Evolutionary conservation across 2,329 filamentous ascomycete species (phyloP).

Genomic region (Falciphora oryzae): DNA sequence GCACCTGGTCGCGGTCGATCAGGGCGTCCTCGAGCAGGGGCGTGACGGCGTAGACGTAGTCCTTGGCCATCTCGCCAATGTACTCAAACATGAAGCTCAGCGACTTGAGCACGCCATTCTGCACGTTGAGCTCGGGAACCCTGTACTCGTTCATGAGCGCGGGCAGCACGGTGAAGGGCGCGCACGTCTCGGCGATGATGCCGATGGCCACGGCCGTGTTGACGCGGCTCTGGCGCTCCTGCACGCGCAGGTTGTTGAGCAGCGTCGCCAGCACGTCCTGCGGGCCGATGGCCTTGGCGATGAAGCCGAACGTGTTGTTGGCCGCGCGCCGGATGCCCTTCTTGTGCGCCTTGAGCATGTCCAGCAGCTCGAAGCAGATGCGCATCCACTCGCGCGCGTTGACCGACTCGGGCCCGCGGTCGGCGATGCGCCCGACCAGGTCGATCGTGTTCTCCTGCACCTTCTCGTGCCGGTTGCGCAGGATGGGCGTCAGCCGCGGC

Average conservation of each 20-base stretch:
- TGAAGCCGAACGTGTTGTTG: conserved; percentile 99
- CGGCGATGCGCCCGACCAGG: conserved; percentile 93
- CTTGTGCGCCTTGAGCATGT: conserved; percentile 99
- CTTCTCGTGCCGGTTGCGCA: conserved; percentile 97
- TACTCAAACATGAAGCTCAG: conserved; percentile 98
- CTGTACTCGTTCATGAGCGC: conserved; percentile 99
- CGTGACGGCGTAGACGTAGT: conserved; percentile 97
- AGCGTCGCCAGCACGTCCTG: conserved; percentile 95
- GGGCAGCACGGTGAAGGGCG: conserved; percentile 96
- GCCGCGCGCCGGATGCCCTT: conserved; percentile 97
- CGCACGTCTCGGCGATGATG: conserved; percentile 97
- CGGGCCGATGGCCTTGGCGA: conserved; percentile 96
- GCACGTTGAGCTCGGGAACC: conserved; percentile 95
- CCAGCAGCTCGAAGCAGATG: conserved; percentile 96
- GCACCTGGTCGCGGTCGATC: conserved; percentile 96
- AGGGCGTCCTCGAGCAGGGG: conserved; percentile 93
- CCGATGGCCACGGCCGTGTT: conserved; percentile 98
- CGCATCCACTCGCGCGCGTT: conserved; percentile 99
- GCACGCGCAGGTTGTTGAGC: conserved; percentile 92
- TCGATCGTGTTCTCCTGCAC: conserved; percentile 99
- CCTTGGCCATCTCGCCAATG: conserved; percentile 99
- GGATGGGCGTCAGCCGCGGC: conserved; percentile 91
- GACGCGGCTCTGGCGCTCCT: conserved; percentile 95
- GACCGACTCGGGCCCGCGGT: conserved; percentile 92
- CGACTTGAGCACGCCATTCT: conserved; percentile 96